Conservation (phyloP, 805 yeast genomes). For the Scheffersomyces amazonensis region DNA sequence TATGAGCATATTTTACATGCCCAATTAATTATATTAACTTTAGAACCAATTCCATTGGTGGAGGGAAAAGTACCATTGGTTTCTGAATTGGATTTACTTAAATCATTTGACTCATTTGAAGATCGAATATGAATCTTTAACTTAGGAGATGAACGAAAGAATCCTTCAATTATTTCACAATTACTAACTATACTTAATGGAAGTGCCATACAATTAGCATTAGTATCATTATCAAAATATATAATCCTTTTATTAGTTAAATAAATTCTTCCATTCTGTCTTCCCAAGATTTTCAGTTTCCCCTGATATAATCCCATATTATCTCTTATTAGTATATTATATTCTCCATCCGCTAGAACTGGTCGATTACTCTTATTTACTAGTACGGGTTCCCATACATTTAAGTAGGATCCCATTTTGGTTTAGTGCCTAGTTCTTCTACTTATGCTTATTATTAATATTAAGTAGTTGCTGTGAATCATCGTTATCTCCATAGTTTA, state of each 20-base stretch:
- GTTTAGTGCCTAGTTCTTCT: too few relatives aligned
- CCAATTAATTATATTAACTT: conserved; percentile 50
- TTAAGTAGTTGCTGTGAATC: too few relatives aligned
- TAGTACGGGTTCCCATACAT: conserved; percentile 34
- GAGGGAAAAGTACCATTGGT: neutral
- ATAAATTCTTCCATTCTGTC: conserved; percentile 76
- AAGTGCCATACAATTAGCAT: conserved; percentile 44
- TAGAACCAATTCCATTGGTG: neutral
- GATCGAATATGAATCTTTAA: conserved; percentile 38
- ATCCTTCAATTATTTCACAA: conserved; percentile 47
- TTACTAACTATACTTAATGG: conserved; percentile 40
- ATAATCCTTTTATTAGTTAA: conserved; percentile 72
- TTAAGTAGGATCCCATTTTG: conserved; percentile 11
- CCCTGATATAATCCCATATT: conserved; percentile 78
- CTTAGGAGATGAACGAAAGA: conserved; percentile 77
- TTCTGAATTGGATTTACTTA: neutral
- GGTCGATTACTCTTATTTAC: conserved; percentile 40
- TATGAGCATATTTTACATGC: conserved; percentile 86
- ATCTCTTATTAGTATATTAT: conserved; percentile 30
- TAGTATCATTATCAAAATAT: conserved; percentile 55
- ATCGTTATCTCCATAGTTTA: too few relatives aligned
- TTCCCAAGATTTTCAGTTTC: conserved; percentile 54
- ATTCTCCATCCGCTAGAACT: conserved; percentile 29
- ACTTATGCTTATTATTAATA: too few relatives aligned
- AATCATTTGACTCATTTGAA: neutral